A percentile compares a stretch with the other conserved stretches of the same genome.
Evolutionary conservation across 73 alveolate species (phyloP).

Genomic region (Paramecium pentaurelia): DNA sequence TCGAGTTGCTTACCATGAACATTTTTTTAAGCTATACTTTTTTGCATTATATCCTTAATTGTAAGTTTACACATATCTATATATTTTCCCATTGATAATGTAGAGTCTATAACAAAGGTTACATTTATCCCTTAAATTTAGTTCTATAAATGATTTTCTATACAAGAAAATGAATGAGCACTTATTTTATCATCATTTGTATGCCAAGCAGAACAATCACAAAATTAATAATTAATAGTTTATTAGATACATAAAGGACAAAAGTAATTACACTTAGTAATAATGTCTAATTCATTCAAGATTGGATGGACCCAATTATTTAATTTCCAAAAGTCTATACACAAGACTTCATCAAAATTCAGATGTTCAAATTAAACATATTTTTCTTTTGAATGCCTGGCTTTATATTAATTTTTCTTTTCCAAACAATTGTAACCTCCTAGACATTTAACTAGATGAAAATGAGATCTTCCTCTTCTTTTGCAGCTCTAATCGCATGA

Average conservation of each 20-base stretch:
- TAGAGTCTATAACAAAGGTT: conserved; percentile 29
- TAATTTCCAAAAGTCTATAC: conserved; percentile 24
- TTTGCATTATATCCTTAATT: neutral
- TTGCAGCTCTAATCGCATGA: neutral
- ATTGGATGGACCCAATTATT: conserved; percentile 25
- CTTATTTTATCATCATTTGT: neutral
- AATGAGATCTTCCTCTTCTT: conserved; percentile 58
- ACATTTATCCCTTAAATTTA: neutral
- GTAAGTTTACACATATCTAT: neutral
- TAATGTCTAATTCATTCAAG: neutral
- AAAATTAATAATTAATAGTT: neutral
- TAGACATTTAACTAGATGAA: conserved; percentile 27
- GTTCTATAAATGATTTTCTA: neutral
- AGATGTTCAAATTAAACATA: neutral
- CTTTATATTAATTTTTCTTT: neutral
- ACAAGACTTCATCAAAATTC: conserved; percentile 37
- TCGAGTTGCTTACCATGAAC: neutral
- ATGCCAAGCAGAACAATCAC: conserved; percentile 39
- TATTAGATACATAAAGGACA: neutral
- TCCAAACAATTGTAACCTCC: neutral
- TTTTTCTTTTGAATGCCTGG: neutral
- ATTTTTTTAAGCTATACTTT: neutral
- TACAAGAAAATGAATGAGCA: neutral
- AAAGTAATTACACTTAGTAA: neutral
- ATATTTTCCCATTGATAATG: conserved; percentile 5